These are phyloP conservation scores for Aspergillus uvarum DNA, from an alignment of 2,329 filamentous ascomycete genomes.

Conservation along the genomic window DNA sequence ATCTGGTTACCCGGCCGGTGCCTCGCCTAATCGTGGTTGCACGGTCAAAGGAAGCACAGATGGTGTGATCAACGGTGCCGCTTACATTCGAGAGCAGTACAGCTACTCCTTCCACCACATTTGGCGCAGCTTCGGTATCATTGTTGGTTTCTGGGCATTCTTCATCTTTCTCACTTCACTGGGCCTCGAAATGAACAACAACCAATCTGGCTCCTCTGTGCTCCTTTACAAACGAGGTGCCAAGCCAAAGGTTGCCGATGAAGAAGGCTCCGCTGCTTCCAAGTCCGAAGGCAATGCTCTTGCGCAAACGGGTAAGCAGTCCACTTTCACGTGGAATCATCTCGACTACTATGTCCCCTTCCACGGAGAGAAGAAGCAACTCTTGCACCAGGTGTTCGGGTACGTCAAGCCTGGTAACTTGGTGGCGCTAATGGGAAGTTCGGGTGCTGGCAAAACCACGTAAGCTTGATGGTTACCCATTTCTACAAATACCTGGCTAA, in stretches of 20 bases:
- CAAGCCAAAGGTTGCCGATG: conserved; percentile 19
- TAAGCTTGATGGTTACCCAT: conserved; percentile 14
- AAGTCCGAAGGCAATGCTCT: conserved; percentile 12
- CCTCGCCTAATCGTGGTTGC: conserved; percentile 30
- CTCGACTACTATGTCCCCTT: conserved; percentile 67
- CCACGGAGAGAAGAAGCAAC: conserved; percentile 44
- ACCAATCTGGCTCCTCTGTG: conserved; percentile 31
- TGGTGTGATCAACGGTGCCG: conserved; percentile 48
- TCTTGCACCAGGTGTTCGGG: conserved; percentile 63
- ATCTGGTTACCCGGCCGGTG: conserved; percentile 36
- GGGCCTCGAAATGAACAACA: conserved; percentile 63
- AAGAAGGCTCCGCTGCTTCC: background rate
- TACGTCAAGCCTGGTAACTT: conserved; percentile 73
- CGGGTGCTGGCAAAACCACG: conserved; percentile 63
- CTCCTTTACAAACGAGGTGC: conserved; percentile 36
- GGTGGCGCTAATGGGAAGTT: conserved; percentile 78
- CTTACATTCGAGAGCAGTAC: conserved; percentile 56
- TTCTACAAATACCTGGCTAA: background rate
- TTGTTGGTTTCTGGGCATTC: conserved; percentile 69
- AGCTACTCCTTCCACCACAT: conserved; percentile 56
- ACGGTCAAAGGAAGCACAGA: conserved; percentile 31
- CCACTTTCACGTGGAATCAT: conserved; percentile 77
- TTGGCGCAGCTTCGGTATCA: conserved; percentile 75
- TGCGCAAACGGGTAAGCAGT: conserved; percentile 61
- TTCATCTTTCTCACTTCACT: conserved; percentile 74